Conservation (phyloP, 202 grass and related monocot genomes). For the Digitaria exilis region DNA sequence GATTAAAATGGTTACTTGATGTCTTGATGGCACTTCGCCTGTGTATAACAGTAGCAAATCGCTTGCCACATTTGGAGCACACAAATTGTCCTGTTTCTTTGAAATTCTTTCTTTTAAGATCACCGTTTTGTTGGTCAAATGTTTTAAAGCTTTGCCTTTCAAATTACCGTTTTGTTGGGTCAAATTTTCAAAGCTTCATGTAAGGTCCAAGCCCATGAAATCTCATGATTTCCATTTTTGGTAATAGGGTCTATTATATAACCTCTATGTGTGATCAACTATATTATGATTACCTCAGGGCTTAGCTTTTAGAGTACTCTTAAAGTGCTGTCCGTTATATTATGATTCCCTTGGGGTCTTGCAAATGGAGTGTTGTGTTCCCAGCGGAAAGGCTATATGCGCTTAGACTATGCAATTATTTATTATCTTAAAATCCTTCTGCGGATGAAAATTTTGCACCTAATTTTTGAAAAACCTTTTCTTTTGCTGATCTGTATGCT, state of each 20-base stretch:
- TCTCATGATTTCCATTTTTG: not conserved
- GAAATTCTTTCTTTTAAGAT: not conserved
- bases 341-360: not conserved
- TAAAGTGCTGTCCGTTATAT: not conserved
- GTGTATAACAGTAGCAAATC: not conserved
- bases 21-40: not conserved
- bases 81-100: not conserved
- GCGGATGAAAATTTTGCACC: not conserved
- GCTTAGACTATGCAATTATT: not conserved
- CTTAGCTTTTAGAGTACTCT: conserved; percentile 13
- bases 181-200: not conserved
- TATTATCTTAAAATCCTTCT: not conserved
- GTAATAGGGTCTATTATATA: not conserved
- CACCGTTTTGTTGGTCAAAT: conserved; percentile 13
- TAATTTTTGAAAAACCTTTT: not conserved
- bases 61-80: not conserved
- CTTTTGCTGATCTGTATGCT: not conserved
- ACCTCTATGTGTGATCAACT: not conserved
- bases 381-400: not conserved
- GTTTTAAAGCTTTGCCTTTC: not conserved
- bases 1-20: not conserved
- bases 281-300: not conserved
- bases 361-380: conserved; percentile 17
- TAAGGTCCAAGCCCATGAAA: not conserved
- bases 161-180: not conserved